Conservation (phyloP, 495 filamentous ascomycete species). For the Talaromyces proteolyticus region DNA sequence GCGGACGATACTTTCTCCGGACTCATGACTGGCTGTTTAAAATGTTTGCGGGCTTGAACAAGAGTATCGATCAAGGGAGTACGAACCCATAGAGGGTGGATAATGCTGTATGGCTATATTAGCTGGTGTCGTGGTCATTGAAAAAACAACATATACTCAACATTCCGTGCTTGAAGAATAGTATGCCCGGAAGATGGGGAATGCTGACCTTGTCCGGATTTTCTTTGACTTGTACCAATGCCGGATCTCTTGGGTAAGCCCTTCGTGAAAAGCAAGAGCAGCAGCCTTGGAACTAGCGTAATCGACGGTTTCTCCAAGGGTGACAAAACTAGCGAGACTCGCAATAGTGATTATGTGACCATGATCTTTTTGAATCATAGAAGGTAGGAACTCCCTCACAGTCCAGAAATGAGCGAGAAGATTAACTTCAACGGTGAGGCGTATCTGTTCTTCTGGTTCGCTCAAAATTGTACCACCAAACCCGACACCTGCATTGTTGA, state of each 20-base stretch:
- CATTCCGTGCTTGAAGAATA: too few relatives aligned
- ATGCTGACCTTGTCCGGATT: slow-evolving; percentile 7
- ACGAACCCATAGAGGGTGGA: slow-evolving; percentile 13
- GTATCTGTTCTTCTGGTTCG: slow-evolving; percentile 17
- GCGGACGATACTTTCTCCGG: slow-evolving; percentile 4
- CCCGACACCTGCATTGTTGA: slow-evolving; percentile 46
- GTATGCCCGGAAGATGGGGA: too few relatives aligned
- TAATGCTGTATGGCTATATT: slow-evolving; percentile 3
- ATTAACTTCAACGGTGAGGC: slow-evolving; percentile 7
- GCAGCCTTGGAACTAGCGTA: slow-evolving; percentile 7
- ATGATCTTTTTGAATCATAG: slow-evolving; percentile 6
- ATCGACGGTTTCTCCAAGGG: slow-evolving; percentile 2
- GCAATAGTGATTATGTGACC: slow-evolving; percentile 10
- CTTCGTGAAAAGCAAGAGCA: slow-evolving; percentile 10
- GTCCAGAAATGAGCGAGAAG: slow-evolving; percentile 6
- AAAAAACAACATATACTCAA: too few relatives aligned
- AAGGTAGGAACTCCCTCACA: slow-evolving; percentile 8
- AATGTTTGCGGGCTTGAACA: background rate
- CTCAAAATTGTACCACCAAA: slow-evolving; percentile 22
- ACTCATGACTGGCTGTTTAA: background rate
- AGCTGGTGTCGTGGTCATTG: background rate
- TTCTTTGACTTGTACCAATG: slow-evolving; percentile 1
- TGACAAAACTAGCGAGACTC: slow-evolving; percentile 6
- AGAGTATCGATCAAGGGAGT: slow-evolving; percentile 9
- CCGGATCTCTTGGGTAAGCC: slow-evolving; percentile 8